Conservation (phyloP, 306 rosid genomes). For the Vigna reflexopilosa region DNA sequence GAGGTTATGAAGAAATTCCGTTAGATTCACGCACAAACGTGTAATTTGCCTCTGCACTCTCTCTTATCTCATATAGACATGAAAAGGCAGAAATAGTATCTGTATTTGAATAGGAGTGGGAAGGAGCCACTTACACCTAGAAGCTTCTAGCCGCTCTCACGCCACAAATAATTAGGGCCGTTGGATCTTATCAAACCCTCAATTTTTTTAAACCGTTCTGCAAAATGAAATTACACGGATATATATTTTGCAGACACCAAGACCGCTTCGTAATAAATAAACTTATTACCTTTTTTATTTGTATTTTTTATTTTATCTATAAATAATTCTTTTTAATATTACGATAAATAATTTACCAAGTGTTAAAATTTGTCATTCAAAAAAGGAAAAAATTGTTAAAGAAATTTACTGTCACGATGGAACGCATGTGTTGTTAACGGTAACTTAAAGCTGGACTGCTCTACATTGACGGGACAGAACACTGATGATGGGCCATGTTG, state of each 20-base stretch:
- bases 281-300: too few relatives aligned
- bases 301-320: too few relatives aligned
- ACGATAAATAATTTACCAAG: too few relatives aligned
- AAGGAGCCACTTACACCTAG: not conserved
- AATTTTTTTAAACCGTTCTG: not conserved
- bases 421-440: too few relatives aligned
- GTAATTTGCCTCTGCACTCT: conserved; percentile 30
- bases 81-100: too few relatives aligned
- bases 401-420: too few relatives aligned
- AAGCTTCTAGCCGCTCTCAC: not conserved
- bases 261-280: not conserved
- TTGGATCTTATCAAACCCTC: not conserved
- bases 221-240: not conserved
- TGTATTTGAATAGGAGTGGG: not conserved
- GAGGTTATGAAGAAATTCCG: not conserved
- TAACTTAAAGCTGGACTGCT: not conserved
- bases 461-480: not conserved
- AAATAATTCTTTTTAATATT: too few relatives aligned
- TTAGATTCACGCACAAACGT: conserved; percentile 46
- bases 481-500: not conserved
- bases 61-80: not conserved
- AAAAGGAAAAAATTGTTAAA: too few relatives aligned
- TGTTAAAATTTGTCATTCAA: not conserved
- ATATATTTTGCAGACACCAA: not conserved
- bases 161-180: not conserved